phyloP scores from a whole-genome alignment of 164 flowering plant genomes.

The Vitis amurensis region DNA sequence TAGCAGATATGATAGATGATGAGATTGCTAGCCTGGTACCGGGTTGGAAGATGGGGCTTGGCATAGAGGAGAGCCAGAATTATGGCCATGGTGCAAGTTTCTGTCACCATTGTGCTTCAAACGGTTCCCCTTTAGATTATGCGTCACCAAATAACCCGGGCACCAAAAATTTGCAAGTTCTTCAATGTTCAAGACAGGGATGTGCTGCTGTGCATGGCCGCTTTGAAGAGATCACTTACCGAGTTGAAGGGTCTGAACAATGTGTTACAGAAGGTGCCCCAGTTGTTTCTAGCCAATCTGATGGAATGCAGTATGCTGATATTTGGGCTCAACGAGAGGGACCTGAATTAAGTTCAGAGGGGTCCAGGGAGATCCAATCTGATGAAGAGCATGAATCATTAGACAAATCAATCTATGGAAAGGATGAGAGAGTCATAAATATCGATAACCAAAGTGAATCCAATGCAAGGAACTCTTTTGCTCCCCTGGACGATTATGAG shows the following conservation, averaged over 20 bases:
- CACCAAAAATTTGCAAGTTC: slow-evolving; percentile 40
- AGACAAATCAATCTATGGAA: slow-evolving; percentile 8
- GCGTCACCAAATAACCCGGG: slow-evolving; percentile 31
- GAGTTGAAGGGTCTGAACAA: slow-evolving; percentile 44
- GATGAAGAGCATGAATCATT: slow-evolving; percentile 25
- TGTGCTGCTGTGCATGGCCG: slow-evolving; percentile 57
- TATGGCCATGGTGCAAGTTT: slow-evolving; percentile 11
- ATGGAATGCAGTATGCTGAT: slow-evolving; percentile 32
- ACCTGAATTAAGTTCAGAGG: slow-evolving; percentile 21
- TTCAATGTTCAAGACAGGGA: slow-evolving; percentile 36
- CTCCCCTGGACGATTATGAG: slow-evolving; percentile 41
- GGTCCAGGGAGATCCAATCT: slow-evolving; percentile 18
- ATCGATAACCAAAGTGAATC: slow-evolving; percentile 20
- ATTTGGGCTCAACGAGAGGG: slow-evolving; percentile 47
- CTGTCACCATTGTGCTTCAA: slow-evolving; percentile 57
- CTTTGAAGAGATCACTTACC: slow-evolving; percentile 67
- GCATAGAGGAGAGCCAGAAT: slow-evolving; percentile 36
- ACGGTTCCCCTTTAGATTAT: slow-evolving; percentile 36
- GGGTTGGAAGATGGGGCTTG: slow-evolving; percentile 55
- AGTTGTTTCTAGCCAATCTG: slow-evolving; percentile 26
- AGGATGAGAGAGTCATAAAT: slow-evolving; percentile 24
- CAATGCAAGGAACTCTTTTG: slow-evolving; percentile 22
- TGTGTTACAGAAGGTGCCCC: slow-evolving; percentile 25
- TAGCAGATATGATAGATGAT: slow-evolving; percentile 88
- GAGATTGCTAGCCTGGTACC: slow-evolving; percentile 80